Evolutionary conservation across 1,284 basidiomycete genomes (phyloP), one percentile per base, ranked within the genome.

Genomic region (Pseudomicrostroma phylloplanum): DNA sequence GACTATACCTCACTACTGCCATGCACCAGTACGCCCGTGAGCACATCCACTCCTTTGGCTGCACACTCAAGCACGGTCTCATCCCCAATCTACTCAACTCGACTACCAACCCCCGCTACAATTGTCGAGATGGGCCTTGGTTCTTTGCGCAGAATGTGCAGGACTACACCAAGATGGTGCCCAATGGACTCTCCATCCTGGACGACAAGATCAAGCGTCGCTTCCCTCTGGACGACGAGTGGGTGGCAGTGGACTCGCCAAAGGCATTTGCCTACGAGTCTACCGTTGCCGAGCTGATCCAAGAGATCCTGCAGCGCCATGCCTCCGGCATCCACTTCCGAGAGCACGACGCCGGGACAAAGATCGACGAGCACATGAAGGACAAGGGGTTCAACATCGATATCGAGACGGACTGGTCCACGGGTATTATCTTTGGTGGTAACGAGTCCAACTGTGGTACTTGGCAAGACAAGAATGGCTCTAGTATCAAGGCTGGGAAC

Each of bases 131-230:
- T 75, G 89, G 89, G 6, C 90, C 91, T 30, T 96, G 92, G 94
- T 98, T 92, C 90, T 96, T 97, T 89, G 80, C 96, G 62, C 94
- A 98, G 79, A 96, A 91, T 75, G 94, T 97, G 62, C 94, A 97
- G 77, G 92, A 97, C 80, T 97, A 96, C 79, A 87, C 86, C 46
- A 83, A 82, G 62, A 88, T 86, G 81, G 90, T 89, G 0, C 91
- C 93, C 0, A 88, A 91, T 67, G 94, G 96, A 1, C 79, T 89
- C 41, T 82, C 86, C 0, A 85, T 98, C 61, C 85, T 98, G 48
- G 83, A 86, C 1, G 92, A 94, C 74, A 82, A 83, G 1, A 88
- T 97, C 61, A 90, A 88, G 78, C 86, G 94, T 25, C 87, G 94
- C 30, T 98, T 98, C 84, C 94, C 94, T 0, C 84, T 86, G 72